Evolutionary conservation across 495 filamentous ascomycete species (phyloP), one percentile per base, ranked within the genome.

Genomic region (Aspergillus avenaceus): DNA sequence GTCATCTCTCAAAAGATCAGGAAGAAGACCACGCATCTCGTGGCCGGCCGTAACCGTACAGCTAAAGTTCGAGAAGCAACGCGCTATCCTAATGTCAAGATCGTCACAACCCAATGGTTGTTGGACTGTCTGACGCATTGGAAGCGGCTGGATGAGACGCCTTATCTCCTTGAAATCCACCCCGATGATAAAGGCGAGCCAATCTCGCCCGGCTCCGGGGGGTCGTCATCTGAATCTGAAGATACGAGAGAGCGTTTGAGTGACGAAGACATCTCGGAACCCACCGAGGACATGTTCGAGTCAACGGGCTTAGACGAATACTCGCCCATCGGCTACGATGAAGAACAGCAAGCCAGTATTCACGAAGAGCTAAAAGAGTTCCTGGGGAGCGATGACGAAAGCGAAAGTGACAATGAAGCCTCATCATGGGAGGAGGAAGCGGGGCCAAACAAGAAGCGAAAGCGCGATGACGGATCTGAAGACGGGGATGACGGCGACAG

Each of bases 31-130:
- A 89, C 86, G 4, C 86, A 90, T 55, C 69, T 90, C 7, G 77
- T 90, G 37, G 84, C 84, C 42, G 82, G 82, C 6, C 80, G 86
- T 16, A 87, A 88, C 44, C 82, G 92, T n/a, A 97, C 92, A 7
- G 81, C 84, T 28, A 98, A 98, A 66, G 87, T 97, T 34, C 79
- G 83, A 22, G 84, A 88, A 68, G 93, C 93, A 5, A 76, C 79
- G 12, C 78, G 83, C 21, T 81, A 82, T 16, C 80, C 82, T 11
- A 81, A 81, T 4, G 84, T 97, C 67, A 89, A 90, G 62, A 91
- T 99, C 42, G 92, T 99, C 45, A 86, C 82, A 51, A 86, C 86
- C 24, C 85, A 88, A 55, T 99, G 93, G 93, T 80, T 99, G 25
- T 72, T 84, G 24, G 86, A 91, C 49, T 90, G 80, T 26, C 81